A percentile compares a stretch with the other conserved stretches of the same genome.
These are phyloP conservation scores for Proliferodiscus dingleyae DNA, from an alignment of 2,329 filamentous ascomycete genomes.

Conservation along the genomic window DNA sequence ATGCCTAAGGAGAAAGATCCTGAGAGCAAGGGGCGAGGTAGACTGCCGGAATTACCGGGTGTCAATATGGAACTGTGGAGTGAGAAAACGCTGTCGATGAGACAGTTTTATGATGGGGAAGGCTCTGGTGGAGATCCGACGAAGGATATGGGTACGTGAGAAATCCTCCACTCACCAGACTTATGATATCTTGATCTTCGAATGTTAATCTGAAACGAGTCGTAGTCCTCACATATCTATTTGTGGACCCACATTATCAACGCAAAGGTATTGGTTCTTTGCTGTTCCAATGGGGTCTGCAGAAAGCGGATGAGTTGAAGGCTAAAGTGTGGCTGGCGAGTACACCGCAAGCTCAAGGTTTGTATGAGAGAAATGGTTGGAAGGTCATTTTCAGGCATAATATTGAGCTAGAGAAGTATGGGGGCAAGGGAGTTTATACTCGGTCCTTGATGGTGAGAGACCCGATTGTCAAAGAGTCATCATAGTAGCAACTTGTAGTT, in stretches of 20 bases:
- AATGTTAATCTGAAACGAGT: background rate
- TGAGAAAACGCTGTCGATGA: slow-evolving; percentile 15
- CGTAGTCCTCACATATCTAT: slow-evolving; percentile 14
- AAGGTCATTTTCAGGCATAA: slow-evolving; percentile 22
- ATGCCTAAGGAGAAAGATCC: slow-evolving; percentile 7
- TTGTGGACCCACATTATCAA: slow-evolving; percentile 19
- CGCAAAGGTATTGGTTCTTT: slow-evolving; percentile 15
- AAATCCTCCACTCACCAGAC: background rate
- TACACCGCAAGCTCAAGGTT: slow-evolving; percentile 15
- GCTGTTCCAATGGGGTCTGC: slow-evolving; percentile 11
- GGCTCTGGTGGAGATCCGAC: slow-evolving; percentile 14
- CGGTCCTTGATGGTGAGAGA: slow-evolving; percentile 19
- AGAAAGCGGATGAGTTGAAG: slow-evolving; percentile 10
- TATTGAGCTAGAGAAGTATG: slow-evolving; percentile 16
- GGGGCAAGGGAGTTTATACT: slow-evolving; percentile 14
- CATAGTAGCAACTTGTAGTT: too few species aligned
- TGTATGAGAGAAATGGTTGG: slow-evolving; percentile 28
- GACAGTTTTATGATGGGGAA: slow-evolving; percentile 13
- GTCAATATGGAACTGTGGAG: slow-evolving; percentile 17
- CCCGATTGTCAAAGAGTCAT: too few species aligned
- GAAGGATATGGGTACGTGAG: slow-evolving; percentile 17
- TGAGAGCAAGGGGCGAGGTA: background rate
- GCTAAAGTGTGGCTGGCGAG: slow-evolving; percentile 17
- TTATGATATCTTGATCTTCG: background rate
- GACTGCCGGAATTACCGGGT: slow-evolving; percentile 9